Base-by-base conservation (phyloP, 768 basidiomycete species). In the Russula sp. region DNA sequence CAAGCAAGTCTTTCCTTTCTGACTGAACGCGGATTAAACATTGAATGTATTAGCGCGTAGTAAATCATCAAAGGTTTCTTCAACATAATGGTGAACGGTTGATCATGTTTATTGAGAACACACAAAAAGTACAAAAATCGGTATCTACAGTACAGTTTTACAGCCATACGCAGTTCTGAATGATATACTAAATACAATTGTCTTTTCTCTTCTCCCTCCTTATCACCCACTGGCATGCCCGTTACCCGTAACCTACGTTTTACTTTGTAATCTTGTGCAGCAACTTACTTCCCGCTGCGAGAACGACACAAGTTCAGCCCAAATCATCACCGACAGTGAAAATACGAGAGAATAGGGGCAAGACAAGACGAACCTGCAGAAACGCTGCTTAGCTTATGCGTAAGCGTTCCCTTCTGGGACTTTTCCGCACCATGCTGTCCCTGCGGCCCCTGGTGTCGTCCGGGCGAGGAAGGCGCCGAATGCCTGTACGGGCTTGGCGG, bases 311-410 rank as follows among this genome's bases (percentile, higher is more conserved):
- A 30, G 4, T 30, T 57, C 16, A 57, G 32, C 38, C 24, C 8
- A 36, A 36, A 28, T 24, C 53, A 22, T 20, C 40, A 30, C n/a
- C 7, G 32, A 22, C 30, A 11, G 5, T 32, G 30, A 58, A 13
- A 30, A 42, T 18, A 40, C 16, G 38, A 40, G 7, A 40, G 16
- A 0, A 40, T 6, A 28, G 40, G 36, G 16, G 56, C 16, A 34
- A 28, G 2, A 22, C 10, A 24, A 32, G 48, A 65, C 64, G 38
- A 56, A 65, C 64, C 64, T 49, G 58, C 63, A 16, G 63, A 64
- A 22, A 59, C 58, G 3, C 44, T 49, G 13, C 36, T 36, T 26
- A 65, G 22, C 22, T 20, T 42, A 5, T 61, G 38, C 7, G 51
- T 11, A n/a, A 60, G 16, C 7, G 44, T 14, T 11, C 24, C 63